Percentiles rank a stretch among this genome's conserved stretches.
These are phyloP conservation scores for Ogataea haglerorum DNA, from an alignment of 805 yeast species.

Conservation along the genomic window DNA sequence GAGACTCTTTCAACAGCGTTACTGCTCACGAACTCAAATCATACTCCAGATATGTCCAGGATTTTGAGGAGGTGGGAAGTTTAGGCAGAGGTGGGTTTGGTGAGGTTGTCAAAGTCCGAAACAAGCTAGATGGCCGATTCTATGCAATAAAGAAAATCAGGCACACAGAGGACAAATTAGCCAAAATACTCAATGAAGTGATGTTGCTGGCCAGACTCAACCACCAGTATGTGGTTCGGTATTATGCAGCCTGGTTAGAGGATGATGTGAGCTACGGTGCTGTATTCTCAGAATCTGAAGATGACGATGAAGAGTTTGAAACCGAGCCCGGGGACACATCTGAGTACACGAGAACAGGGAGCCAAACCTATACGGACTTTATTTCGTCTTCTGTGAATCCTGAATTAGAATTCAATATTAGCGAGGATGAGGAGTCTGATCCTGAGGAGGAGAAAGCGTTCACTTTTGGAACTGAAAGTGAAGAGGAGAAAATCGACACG, in stretches of 20 bases:
- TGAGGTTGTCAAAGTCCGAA: slow-evolving; percentile 95
- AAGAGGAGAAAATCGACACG: background rate
- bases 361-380: slow-evolving; percentile 54
- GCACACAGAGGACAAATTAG: slow-evolving; percentile 74
- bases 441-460: slow-evolving; percentile 21
- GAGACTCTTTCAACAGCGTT: slow-evolving; percentile 30
- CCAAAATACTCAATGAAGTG: slow-evolving; percentile 84
- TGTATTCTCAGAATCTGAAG: slow-evolving; percentile 20
- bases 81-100: slow-evolving; percentile 97
- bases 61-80: slow-evolving; percentile 90
- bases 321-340: slow-evolving; percentile 31
- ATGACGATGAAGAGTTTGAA: slow-evolving; percentile 21
- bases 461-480: slow-evolving; percentile 25
- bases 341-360: slow-evolving; percentile 28
- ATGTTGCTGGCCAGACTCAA: slow-evolving; percentile 86
- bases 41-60: slow-evolving; percentile 79
- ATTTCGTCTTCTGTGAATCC: slow-evolving; percentile 62
- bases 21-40: slow-evolving; percentile 19
- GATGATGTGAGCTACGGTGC: slow-evolving; percentile 43
- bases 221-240: slow-evolving; percentile 93
- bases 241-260: slow-evolving; percentile 97
- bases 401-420: slow-evolving; percentile 50
- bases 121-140: slow-evolving; percentile 87
- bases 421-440: slow-evolving; percentile 33
- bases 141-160: slow-evolving; percentile 92